Evolutionary conservation across 2,329 filamentous ascomycete genomes (phyloP).

Genomic region (Davidsoniella eucalypti): DNA sequence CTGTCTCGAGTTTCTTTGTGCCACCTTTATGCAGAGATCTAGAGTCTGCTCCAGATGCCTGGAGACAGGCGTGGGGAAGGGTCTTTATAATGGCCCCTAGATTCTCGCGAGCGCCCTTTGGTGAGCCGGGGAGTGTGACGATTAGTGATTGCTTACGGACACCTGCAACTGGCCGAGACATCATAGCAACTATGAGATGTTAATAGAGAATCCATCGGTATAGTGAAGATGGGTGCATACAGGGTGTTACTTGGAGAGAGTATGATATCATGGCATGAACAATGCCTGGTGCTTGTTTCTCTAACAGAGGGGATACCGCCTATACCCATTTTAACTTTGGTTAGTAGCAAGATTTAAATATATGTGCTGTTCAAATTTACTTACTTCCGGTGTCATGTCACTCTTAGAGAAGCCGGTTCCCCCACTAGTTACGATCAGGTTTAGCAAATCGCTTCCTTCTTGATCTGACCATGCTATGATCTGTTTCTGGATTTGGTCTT

Average conservation of each 20-base stretch:
- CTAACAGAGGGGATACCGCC: conserved; percentile 64
- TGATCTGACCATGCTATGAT: conserved; percentile 59
- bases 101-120: conserved; percentile 90
- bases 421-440: conserved; percentile 75
- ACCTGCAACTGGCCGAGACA: conserved; percentile 86
- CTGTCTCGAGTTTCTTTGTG: conserved; percentile 56
- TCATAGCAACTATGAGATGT: conserved; percentile 60
- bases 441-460: conserved; percentile 35
- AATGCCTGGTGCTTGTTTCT: conserved; percentile 74
- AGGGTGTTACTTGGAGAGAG: conserved; percentile 75
- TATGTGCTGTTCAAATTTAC: neutral
- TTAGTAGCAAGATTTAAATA: conserved; percentile 11
- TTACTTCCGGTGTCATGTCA: conserved; percentile 78
- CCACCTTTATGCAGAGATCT: conserved; percentile 65
- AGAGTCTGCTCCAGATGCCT: conserved; percentile 72
- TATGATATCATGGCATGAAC: conserved; percentile 89
- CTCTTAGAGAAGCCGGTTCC: conserved; percentile 81
- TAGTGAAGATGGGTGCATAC: conserved; percentile 34
- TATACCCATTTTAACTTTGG: conserved; percentile 20
- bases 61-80: conserved; percentile 87
- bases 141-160: conserved; percentile 69
- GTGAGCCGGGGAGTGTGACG: conserved; percentile 80
- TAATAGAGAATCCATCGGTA: conserved; percentile 8
- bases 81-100: conserved; percentile 74
- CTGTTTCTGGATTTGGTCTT: conserved; percentile 55